A percentile compares a stretch with the other conserved stretches of the same genome.
phyloP scores from a whole-genome alignment of 345 rosid genomes.

The Lepidium aucheri region DNA sequence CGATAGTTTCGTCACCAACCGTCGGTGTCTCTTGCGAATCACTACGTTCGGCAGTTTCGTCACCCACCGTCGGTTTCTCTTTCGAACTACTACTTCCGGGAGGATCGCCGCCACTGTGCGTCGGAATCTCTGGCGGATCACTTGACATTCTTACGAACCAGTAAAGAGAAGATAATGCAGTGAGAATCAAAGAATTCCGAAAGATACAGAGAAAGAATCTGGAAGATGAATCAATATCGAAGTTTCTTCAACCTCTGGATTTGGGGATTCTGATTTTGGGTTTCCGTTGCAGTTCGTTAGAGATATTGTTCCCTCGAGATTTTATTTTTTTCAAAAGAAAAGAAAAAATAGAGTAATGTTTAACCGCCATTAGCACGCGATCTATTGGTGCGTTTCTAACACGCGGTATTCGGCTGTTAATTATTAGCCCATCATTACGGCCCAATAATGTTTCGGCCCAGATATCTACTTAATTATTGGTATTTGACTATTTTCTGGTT shows the following conservation, averaged over 20 bases:
- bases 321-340: neutral
- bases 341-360: no score
- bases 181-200: neutral
- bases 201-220: neutral
- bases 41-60: no score
- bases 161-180: neutral
- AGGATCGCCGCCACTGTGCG: no score
- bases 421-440: neutral
- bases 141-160: neutral
- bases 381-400: neutral
- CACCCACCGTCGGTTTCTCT: no score
- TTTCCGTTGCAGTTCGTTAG: conserved; percentile 1
- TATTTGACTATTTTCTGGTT: neutral
- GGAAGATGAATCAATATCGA: neutral
- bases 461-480: neutral
- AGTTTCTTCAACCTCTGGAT: neutral
- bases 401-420: neutral
- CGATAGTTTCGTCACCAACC: no score
- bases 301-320: neutral
- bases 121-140: neutral
- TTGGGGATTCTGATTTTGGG: neutral
- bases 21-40: no score
- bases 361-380: neutral
- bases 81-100: no score
- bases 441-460: neutral